A percentile compares a stretch with the other conserved stretches of the same genome.
phyloP scores from a whole-genome alignment of 805 yeast genomes.

The Candida glaebosa region DNA sequence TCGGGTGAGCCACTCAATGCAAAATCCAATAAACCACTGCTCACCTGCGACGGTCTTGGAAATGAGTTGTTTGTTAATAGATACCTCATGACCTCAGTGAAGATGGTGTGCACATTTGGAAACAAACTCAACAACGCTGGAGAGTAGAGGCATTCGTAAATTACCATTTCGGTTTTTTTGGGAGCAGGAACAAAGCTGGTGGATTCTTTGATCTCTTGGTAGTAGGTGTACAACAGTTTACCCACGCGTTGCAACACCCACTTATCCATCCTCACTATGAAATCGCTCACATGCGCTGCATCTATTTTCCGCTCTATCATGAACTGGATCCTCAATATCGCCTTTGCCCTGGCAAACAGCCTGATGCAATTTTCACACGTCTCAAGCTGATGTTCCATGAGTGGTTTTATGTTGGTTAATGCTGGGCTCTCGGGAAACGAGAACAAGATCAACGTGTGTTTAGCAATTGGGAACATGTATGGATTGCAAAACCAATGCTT shows the following conservation, averaged over 20 bases:
- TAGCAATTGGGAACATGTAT: slow-evolving; percentile 44
- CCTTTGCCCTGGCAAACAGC: slow-evolving; percentile 52
- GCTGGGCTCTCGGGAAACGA: slow-evolving; percentile 54
- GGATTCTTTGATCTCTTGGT: background rate
- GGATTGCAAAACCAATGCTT: slow-evolving; percentile 60
- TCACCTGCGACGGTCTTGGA: slow-evolving; percentile 9
- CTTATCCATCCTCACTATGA: slow-evolving; percentile 26
- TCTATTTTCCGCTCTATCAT: slow-evolving; percentile 45
- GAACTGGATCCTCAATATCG: slow-evolving; percentile 50
- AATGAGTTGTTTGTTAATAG: background rate
- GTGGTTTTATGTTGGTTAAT: slow-evolving; percentile 39
- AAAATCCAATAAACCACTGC: slow-evolving; percentile 53
- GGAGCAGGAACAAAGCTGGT: background rate
- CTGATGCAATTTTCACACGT: slow-evolving; percentile 53
- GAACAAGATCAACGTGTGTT: slow-evolving; percentile 55
- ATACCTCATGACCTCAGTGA: slow-evolving; percentile 3
- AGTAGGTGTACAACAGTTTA: slow-evolving; percentile 1
- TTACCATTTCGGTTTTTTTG: background rate
- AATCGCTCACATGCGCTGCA: slow-evolving; percentile 26
- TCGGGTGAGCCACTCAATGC: slow-evolving; percentile 50
- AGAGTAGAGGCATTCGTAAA: background rate
- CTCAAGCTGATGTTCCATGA: slow-evolving; percentile 37
- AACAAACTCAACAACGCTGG: background rate
- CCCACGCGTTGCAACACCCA: slow-evolving; percentile 26
- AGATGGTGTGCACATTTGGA: background rate